Base-by-base conservation (phyloP, 2,329 filamentous ascomycete genomes). In the Passalora sequoiae region DNA sequence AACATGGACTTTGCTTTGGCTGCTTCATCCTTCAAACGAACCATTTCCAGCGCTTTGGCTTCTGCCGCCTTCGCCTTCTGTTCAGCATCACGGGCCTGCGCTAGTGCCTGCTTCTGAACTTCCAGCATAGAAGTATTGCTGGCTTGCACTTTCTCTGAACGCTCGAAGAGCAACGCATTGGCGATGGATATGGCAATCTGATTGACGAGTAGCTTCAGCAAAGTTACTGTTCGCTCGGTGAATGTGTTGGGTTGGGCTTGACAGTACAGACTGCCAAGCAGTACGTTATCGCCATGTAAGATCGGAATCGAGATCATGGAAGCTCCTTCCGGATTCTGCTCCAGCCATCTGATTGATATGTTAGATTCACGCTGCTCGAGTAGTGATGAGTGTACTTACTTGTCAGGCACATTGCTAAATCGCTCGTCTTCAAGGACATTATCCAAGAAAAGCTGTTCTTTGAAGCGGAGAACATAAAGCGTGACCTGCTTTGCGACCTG, bases 1-100 rank as follows among this genome's bases (percentile, higher is more conserved):
- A 91, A 91, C 44, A 89, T 86, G 2, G 81, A 84, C 63, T 91
- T 91, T 28, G 85, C 86, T 64, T 85, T 87, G 16, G 85, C 84
- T 8, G 86, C 86, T 63, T 91, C 86, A 60, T 91, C 85, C 12
- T 87, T 87, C 28, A 89, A 74, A 65, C 86, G 83, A 61, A 89
- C 84, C 61, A 87, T 88, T 47, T 82, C 78, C 59, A 86, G 80
- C 6, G 86, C 86, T 59, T 87, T 80, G 0, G 83, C 79, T 61
- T 89, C 84, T 1, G 86, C 86, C 40, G 77, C 70, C 62, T 87
- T 88, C 7, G 86, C 85, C 62, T 89, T 88, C 47, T 76, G 76
- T 63, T 89, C 84, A 0, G 85, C 82, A 47, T 82, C 78, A 43
- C 81, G 74, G 9, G 86, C 85, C 59, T 88, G 82, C 3, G 75